Base-by-base conservation (phyloP, 495 filamentous ascomycete species). In the Tetracladium marchalianum region DNA sequence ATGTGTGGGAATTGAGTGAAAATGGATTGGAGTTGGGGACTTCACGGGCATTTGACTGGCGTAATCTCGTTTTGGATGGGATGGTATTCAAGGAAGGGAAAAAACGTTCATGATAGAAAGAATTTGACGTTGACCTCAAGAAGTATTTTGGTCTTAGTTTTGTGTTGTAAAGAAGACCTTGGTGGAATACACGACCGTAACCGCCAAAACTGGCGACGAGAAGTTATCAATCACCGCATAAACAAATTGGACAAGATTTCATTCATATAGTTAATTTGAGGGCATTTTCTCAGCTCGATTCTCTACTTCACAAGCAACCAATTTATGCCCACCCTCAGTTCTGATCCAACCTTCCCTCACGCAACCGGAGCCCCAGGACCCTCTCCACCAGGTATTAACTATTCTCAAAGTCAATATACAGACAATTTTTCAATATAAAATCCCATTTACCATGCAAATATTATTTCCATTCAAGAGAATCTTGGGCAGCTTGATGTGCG, bases 401-500 rank as follows among this genome's bases (percentile, higher is more conserved):
- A 34, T 43, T 17, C 22, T 38, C 24, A 37, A 9, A 13, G 36
- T 44, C 27, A 44, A 40, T 13, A 27, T 27, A 35, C 1, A 17
- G 8, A 39, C 35, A 41, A 47, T 41, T 40, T 17, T 27, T 35
- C 13, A 12, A 31, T 57, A 27, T 9, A 44, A 5, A 18, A 17
- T 9, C 11, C 12, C 9, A 40, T 60, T 22, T 74, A 95, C 92
- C 92, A 98, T 98, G 85, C 92, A 97, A 46, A 98, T 84, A 57
- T 97, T 96, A 66, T 98, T 98, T 32, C 92, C 92, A 56, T 97
- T 97, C n/a, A 98, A 71, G 18, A 98, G 65, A 39, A 97, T 92
- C 73, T 95, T 95, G 13, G 86, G 76, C 15, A 96, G 79, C 64
- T 94, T 93, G 13, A 78, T 84, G 55, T 88, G 80, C 49, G 82